phyloP scores from a whole-genome alignment of 306 rosid species.

The Cyclanthera cordifolia region DNA sequence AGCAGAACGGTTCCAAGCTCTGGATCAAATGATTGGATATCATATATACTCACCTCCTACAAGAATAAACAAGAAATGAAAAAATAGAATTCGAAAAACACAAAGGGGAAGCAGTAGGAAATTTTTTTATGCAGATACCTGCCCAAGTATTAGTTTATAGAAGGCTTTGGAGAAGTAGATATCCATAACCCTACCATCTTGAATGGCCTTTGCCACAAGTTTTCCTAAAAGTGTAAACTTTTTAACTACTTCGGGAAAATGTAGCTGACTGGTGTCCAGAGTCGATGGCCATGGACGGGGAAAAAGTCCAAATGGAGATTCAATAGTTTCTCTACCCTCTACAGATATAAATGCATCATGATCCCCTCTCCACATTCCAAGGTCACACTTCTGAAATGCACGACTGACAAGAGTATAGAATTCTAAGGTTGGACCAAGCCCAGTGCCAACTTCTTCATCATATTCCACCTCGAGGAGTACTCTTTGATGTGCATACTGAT shows the following conservation, averaged over 20 bases:
- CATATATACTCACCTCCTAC: constrained; percentile 72
- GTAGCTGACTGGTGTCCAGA: constrained; percentile 31
- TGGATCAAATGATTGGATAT: constrained; percentile 75
- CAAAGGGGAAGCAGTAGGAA: constrained; percentile 6
- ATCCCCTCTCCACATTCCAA: constrained; percentile 89
- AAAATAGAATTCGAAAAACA: constrained; percentile 13
- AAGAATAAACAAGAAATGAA: constrained; percentile 12
- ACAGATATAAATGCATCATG: constrained; percentile 22
- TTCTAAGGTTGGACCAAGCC: constrained; percentile 97
- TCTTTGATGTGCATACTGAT: constrained; percentile 51
- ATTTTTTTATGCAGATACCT: constrained; percentile 37
- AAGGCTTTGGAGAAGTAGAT: constrained; percentile 79
- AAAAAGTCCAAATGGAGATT: constrained; percentile 54
- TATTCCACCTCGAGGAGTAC: constrained; percentile 85
- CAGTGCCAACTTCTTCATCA: constrained; percentile 94
- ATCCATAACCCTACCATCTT: constrained; percentile 92
- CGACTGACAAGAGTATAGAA: constrained; percentile 87
- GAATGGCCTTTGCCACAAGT: constrained; percentile 83
- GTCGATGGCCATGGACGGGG: constrained; percentile 74
- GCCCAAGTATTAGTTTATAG: constrained; percentile 77
- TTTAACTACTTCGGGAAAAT: constrained; percentile 46
- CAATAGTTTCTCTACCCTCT: constrained; percentile 31
- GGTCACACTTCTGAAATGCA: constrained; percentile 69
- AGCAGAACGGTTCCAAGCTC: constrained; percentile 61
- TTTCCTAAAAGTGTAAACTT: constrained; percentile 78